These are phyloP conservation scores for Pestalotiopsis sp. DNA, from an alignment of 2,329 filamentous ascomycete genomes.

Conservation along the genomic window DNA sequence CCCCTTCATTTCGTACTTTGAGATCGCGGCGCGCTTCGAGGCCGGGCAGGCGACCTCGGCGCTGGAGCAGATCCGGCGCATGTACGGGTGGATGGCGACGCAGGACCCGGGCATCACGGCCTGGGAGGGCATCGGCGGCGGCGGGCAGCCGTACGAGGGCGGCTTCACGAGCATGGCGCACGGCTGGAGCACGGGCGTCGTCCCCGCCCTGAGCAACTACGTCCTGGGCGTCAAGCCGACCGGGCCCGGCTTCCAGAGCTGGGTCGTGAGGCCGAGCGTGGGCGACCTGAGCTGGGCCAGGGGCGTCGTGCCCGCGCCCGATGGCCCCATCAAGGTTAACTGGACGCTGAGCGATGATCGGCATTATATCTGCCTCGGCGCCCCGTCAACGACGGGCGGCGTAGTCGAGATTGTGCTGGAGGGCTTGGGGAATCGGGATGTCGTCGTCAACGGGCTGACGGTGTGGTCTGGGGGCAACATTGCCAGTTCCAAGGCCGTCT, in stretches of 20 bases:
- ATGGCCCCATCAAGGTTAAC: conserved; percentile 35
- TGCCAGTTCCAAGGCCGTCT: background rate
- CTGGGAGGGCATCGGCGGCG: conserved; percentile 51
- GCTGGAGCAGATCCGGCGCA: conserved; percentile 43
- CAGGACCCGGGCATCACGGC: conserved; percentile 47
- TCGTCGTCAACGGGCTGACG: conserved; percentile 2
- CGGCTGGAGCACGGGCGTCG: conserved; percentile 52
- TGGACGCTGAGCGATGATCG: conserved; percentile 32
- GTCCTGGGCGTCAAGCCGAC: conserved; percentile 47
- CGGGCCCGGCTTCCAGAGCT: conserved; percentile 42
- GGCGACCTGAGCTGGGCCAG: conserved; percentile 41
- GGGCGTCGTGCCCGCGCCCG: conserved; percentile 42
- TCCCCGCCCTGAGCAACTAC: conserved; percentile 44
- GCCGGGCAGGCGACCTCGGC: conserved; percentile 33
- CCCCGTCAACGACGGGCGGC: conserved; percentile 31
- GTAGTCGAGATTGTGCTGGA: conserved; percentile 22
- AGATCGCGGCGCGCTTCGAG: conserved; percentile 48
- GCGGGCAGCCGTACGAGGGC: conserved; percentile 43
- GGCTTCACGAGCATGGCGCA: conserved; percentile 50
- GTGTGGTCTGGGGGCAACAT: background rate
- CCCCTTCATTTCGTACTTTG: conserved; percentile 53
- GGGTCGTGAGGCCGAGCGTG: conserved; percentile 37
- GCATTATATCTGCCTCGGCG: conserved; percentile 29
- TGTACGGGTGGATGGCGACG: conserved; percentile 51
- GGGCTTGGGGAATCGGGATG: background rate